Percentiles rank a stretch among this genome's conserved stretches.
phyloP scores from a whole-genome alignment of 768 basidiomycete species.

The Rhodotorula toruloides region DNA sequence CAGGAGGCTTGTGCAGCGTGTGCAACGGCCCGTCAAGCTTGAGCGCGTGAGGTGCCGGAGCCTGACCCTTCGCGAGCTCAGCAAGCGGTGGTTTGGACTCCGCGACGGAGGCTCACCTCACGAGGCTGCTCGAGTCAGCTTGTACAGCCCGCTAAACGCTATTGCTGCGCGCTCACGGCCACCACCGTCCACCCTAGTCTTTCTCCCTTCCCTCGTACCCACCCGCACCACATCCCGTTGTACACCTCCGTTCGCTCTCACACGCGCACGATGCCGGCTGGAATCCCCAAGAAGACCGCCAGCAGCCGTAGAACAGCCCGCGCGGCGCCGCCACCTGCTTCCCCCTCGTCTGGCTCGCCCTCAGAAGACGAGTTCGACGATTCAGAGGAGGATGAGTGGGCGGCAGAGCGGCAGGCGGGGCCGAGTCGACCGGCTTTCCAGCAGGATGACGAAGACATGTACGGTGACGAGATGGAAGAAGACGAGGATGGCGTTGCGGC shows the following conservation, averaged over 20 bases:
- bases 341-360: background rate
- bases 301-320: background rate
- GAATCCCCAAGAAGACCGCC: background rate
- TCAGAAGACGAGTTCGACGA: background rate
- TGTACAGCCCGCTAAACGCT: no score
- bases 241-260: background rate
- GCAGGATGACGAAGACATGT: constrained; percentile 5
- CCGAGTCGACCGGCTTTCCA: background rate
- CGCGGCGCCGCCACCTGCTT: background rate
- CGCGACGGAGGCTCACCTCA: no score
- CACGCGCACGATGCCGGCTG: background rate
- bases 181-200: no score
- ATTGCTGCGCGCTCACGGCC: no score
- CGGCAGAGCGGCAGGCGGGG: background rate
- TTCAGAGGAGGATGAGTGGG: constrained; percentile 35
- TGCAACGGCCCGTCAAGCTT: no score
- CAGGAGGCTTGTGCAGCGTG: no score
- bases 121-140: no score
- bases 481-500: constrained; percentile 30
- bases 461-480: constrained; percentile 11
- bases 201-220: background rate
- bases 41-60: no score
- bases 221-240: background rate
- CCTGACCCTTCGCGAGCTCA: no score
- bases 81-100: no score